These are phyloP conservation scores for Nidula microcarpa DNA, from an alignment of 768 basidiomycete species.

Conservation along the genomic window DNA sequence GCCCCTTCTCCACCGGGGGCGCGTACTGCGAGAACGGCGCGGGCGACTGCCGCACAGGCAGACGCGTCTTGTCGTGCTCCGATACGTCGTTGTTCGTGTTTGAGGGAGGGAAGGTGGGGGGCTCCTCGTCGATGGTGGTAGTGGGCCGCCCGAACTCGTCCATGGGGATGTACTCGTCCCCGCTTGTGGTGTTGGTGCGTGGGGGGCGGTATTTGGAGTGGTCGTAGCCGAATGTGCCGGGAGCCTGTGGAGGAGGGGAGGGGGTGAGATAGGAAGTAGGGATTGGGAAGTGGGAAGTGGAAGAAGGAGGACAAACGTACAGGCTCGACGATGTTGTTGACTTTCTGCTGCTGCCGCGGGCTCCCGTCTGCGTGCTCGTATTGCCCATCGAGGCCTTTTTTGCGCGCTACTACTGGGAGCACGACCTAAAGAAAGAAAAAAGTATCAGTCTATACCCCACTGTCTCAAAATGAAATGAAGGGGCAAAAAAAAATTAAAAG, in stretches of 20 bases:
- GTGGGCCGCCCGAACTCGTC: constrained; percentile 58
- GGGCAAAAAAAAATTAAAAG: too few species aligned
- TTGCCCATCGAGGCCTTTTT: constrained; percentile 71
- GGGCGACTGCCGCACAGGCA: constrained; percentile 41
- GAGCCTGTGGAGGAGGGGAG: constrained; percentile 45
- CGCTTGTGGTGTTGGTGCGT: constrained; percentile 17
- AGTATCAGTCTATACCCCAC: background rate
- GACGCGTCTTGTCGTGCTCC: constrained; percentile 20
- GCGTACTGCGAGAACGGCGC: constrained; percentile 66
- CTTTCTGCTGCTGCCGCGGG: constrained; percentile 43
- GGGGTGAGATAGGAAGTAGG: constrained; percentile 1
- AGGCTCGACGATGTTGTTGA: constrained; percentile 44
- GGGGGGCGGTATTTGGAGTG: constrained; percentile 63
- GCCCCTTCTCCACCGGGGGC: constrained; percentile 16
- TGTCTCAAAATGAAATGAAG: too few species aligned
- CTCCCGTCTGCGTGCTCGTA: constrained; percentile 72
- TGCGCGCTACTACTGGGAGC: constrained; percentile 79
- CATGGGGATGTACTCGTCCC: constrained; percentile 50
- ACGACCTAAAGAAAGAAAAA: constrained; percentile 53
- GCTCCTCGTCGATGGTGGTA: constrained; percentile 10
- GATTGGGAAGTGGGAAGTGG: background rate
- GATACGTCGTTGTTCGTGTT: constrained; percentile 13
- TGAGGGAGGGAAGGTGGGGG: constrained; percentile 4
- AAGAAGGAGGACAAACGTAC: constrained; percentile 33
- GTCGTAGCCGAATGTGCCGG: constrained; percentile 81